Base-by-base conservation (phyloP, 208 protist species). In the Trypanosoma grayi region DNA sequence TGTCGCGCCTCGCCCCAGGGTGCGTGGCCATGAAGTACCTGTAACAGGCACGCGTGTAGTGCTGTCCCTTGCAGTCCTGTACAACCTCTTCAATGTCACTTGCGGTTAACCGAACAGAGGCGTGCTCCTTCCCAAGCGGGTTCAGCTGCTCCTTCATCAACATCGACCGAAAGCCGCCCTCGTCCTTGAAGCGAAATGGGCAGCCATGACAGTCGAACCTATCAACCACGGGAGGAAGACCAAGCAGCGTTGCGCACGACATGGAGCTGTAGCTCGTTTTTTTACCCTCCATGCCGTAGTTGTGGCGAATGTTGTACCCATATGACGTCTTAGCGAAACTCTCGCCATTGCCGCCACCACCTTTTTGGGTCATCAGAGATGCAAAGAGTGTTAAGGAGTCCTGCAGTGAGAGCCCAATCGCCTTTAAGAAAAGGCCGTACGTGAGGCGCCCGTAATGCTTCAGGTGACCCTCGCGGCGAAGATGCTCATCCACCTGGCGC, bases 281-380 rank as follows among this genome's bases (percentile, higher is more conserved):
- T 69, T 93, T 95, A 4, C 92, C 92, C 64, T 97, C 89, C 81
- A 88, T 78, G 18, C 92, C 92, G 65, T 95, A 97, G 70, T 92
- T 91, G 74, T 95, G 87, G 18, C 92, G 84, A 22, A 95, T 81
- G 52, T 87, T 89, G 78, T 97, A 97, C 46, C 87, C 92, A 74
- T 97, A 97, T 56, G 85, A 53, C 11, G 87, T 88, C 67, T 94
- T 91, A 8, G 75, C 30, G 64, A 94, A 97, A 8, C 69, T 73
- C 70, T 93, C 86, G 8, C 77, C 60, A 18, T 75, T 79, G 45
- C 85, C 83, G 25, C 39, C 60, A 27, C 77, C 84, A 53, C 83
- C 83, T 65, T 92, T 93, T 53, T 74, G 50, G 25, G 82, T 93
- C 91, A 96, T 94, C 40, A 92, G 73, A 9, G 87, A 75, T 18